These are phyloP conservation scores for Dendrocalamus sinicus DNA, from an alignment of 176 grass and related monocot species.

Conservation along the genomic window DNA sequence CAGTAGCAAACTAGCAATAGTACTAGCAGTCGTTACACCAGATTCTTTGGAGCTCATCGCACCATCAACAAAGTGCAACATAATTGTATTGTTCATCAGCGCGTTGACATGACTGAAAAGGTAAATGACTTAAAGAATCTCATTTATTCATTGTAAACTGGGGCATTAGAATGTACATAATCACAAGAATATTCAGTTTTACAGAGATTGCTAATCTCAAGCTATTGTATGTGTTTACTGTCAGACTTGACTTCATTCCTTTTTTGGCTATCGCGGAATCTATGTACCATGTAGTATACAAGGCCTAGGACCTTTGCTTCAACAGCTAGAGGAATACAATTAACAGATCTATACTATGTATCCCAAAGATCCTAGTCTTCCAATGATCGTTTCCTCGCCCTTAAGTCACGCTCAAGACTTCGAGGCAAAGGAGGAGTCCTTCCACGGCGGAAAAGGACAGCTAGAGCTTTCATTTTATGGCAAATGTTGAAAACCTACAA, in stretches of 20 bases:
- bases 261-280: constrained; percentile 23
- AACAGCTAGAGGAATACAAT: constrained; percentile 47
- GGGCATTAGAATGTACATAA: constrained; percentile 20
- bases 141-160: constrained; percentile 50
- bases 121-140: constrained; percentile 27
- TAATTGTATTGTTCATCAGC: background rate
- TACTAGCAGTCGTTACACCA: constrained; percentile 13
- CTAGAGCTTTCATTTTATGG: constrained; percentile 76
- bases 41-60: background rate
- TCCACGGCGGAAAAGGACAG: constrained; percentile 82
- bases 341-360: constrained; percentile 41
- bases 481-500: constrained; percentile 85
- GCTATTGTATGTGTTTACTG: constrained; percentile 5
- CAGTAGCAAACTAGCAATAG: background rate
- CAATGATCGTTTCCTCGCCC: constrained; percentile 76
- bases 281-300: constrained; percentile 48
- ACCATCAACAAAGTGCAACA: constrained; percentile 1
- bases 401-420: constrained; percentile 76
- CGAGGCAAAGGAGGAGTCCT: constrained; percentile 67
- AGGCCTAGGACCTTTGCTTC: constrained; percentile 44
- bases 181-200: constrained; percentile 38
- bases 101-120: background rate
- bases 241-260: constrained; percentile 30
- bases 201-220: constrained; percentile 20
- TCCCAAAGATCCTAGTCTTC: constrained; percentile 67